phyloP scores from a whole-genome alignment of 1,284 basidiomycete genomes.

The Taiwanofungus camphoratus region DNA sequence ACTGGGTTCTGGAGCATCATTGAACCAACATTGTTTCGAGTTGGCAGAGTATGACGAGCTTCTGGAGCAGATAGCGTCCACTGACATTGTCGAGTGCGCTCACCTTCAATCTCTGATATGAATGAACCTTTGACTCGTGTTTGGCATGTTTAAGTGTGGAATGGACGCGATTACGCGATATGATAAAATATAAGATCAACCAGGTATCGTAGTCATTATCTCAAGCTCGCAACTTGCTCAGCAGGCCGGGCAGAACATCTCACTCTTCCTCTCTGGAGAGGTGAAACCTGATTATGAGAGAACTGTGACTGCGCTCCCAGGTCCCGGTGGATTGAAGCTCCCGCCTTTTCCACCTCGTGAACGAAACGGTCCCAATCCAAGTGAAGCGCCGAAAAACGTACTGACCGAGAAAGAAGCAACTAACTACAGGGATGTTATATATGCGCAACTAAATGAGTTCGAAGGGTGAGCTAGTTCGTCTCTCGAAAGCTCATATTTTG shows the following conservation, averaged over 20 bases:
- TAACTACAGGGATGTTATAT: slow-evolving; percentile 54
- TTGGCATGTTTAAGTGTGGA: slow-evolving; percentile 47
- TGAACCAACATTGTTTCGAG: slow-evolving; percentile 19
- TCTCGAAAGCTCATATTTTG: slow-evolving; percentile 3
- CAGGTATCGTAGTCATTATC: slow-evolving; percentile 38
- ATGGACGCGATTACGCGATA: slow-evolving; percentile 68
- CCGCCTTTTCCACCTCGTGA: slow-evolving; percentile 74
- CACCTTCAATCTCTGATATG: slow-evolving; percentile 1
- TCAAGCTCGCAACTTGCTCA: slow-evolving; percentile 10
- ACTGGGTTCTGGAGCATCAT: neutral
- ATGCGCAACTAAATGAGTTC: slow-evolving; percentile 69
- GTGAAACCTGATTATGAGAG: slow-evolving; percentile 26
- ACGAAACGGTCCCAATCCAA: slow-evolving; percentile 41
- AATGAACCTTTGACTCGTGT: slow-evolving; percentile 10
- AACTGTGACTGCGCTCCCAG: slow-evolving; percentile 36
- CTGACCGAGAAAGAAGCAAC: slow-evolving; percentile 62
- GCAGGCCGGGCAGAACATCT: slow-evolving; percentile 45
- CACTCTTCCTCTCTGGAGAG: slow-evolving; percentile 41
- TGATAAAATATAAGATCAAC: slow-evolving; percentile 65
- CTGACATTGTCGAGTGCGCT: slow-evolving; percentile 64
- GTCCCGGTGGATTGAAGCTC: slow-evolving; percentile 65
- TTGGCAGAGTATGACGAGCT: slow-evolving; percentile 55
- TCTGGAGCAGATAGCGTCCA: slow-evolving; percentile 62
- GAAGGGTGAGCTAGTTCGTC: slow-evolving; percentile 48
- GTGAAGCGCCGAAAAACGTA: slow-evolving; percentile 50